Evolutionary conservation across 768 basidiomycete species (phyloP), one percentile per base, ranked within the genome.

Genomic region (Coprinopsis sp.): DNA sequence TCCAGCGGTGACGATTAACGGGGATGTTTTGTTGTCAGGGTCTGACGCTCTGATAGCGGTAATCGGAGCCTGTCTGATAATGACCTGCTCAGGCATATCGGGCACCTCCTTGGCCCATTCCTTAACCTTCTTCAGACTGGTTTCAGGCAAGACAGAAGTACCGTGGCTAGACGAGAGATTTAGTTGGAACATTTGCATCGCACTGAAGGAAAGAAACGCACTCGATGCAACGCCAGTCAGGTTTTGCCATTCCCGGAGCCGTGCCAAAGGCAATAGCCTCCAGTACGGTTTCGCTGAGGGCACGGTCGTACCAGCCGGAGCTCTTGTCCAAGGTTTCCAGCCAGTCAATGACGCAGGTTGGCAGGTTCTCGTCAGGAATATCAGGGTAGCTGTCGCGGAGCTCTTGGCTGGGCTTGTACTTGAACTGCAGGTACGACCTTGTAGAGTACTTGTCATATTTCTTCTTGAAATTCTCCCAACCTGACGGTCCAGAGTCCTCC

Each of bases 221-320:
- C 63, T 58, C 44, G 24, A 65, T 54, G 28, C 59, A 54, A 29
- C 31, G 47, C 52, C 54, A 53, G 21, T 50, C 37, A 10, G 43
- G 24, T 30, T 37, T 36, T 43, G 33, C 47, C 27, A 51, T 56
- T 16, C 11, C 13, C 10, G 7, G 8, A 8, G 24, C 31, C 5
- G 8, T 16, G 21, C 33, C 44, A 22, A 67, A 67, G 2, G 55
- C 57, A 18, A 70, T 25, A 4, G 53, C 44, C 4, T 50, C 59
- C 16, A 72, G 50, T n/a, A 72, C 60, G 0, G 57, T 51, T 51
- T 72, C 70, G 1, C 63, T 51, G 30, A 72, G 53, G 13, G 59
- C 59, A 0, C 58, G 57, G 46, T 72, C 65, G 50, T 63, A 72
- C 50, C 54, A 60, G 1, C 61, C 63, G 3, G 59, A 58, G 23